These are phyloP conservation scores for Alternaria gansuensis DNA, from an alignment of 2,329 filamentous ascomycete species.

Conservation along the genomic window DNA sequence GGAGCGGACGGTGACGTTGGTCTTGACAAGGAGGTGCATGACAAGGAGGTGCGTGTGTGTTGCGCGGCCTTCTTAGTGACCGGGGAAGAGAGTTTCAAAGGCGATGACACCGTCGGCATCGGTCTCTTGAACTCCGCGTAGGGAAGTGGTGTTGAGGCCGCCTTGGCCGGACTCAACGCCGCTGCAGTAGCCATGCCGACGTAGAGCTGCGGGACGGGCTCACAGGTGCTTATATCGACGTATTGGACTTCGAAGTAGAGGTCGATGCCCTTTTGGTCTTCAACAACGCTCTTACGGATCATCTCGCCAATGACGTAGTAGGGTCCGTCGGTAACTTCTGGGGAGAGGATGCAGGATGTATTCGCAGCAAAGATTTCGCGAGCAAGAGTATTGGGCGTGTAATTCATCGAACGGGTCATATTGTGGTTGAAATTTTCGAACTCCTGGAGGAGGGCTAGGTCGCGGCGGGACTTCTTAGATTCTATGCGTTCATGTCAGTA, in stretches of 20 bases:
- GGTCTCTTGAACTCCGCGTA: constrained; percentile 59
- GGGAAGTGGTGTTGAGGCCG: constrained; percentile 44
- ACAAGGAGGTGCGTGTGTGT: constrained; percentile 49
- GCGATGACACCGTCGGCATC: constrained; percentile 59
- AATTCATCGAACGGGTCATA: constrained; percentile 26
- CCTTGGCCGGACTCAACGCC: constrained; percentile 55
- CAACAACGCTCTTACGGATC: constrained; percentile 58
- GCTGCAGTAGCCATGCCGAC: constrained; percentile 58
- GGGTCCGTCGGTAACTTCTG: constrained; percentile 37
- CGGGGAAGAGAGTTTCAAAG: constrained; percentile 60
- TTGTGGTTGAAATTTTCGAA: constrained; percentile 46
- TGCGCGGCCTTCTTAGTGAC: constrained; percentile 49
- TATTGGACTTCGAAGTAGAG: constrained; percentile 62
- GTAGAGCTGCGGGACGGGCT: constrained; percentile 58
- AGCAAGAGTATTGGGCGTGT: constrained; percentile 22
- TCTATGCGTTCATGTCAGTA: neutral
- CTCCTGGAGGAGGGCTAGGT: constrained; percentile 43
- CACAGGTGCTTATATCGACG: constrained; percentile 62
- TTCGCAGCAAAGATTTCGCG: constrained; percentile 35
- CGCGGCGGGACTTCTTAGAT: constrained; percentile 37
- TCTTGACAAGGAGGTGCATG: constrained; percentile 51
- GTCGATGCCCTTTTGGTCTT: constrained; percentile 58
- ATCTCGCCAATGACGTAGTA: constrained; percentile 31
- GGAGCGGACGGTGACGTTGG: constrained; percentile 46
- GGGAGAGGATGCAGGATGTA: constrained; percentile 38